Base-by-base conservation (phyloP, 129 eudicot genomes). In the Dittrichia graveolens region DNA sequence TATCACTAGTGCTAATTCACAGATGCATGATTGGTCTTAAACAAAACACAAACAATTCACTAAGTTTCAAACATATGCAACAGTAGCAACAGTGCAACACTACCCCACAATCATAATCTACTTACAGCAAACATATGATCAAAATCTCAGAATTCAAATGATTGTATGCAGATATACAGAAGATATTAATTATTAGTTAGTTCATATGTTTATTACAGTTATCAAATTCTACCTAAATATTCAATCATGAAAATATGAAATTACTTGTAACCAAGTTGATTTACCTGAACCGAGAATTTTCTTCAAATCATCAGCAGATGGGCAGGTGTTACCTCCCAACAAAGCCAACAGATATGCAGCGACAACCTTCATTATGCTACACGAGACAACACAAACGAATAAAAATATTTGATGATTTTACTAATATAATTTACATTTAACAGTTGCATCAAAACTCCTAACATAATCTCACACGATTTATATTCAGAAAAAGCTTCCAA, bases 341-440 rank as follows among this genome's bases (percentile, higher is more conserved):
- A 84, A 78, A 61, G 97, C 97, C 87, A 91, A 80, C 91, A 91
- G 81, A 45, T 88, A 91, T 3, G 92, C 90, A 57, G 92, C 92
- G 4, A 88, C 72, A 37, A 91, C 83, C 96, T 91, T 91, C 97
- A 91, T 68, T 82, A 77, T 68, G 41, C 77, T 76, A 16, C 68
- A 60, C 16, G 0, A 49, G 9, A 74, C 61, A 72, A 7, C 40
- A 48, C 10, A 13, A 38, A 40, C 34, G 8, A 18, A 10, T 50
- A 15, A 48, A 73, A 39, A 35, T 5, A 59, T 14, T 60, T 40
- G 3, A 47, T 15, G 5, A 7, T 59, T 45, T 8, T 37, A 34
- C 67, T 16, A 41, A 24, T 40, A 9, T 67, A 12, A 12, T 34
- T 37, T 8, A 50, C 61, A 3, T 12, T 41, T 2, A 24, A 56